Conservation (phyloP, 1,284 basidiomycete genomes). For the Bjerkandera adusta region DNA sequence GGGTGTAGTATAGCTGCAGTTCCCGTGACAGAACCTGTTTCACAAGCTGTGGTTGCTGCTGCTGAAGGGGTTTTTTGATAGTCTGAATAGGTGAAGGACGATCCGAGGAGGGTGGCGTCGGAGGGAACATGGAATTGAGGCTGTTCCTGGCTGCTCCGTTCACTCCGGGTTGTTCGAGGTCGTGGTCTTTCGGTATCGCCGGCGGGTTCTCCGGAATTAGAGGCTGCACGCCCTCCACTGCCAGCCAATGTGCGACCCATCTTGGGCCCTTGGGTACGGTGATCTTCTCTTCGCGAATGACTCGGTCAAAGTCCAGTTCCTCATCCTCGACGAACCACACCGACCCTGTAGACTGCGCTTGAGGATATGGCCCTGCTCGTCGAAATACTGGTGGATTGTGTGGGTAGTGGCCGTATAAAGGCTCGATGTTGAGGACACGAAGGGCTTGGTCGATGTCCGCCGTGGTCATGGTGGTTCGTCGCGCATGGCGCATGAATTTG, state of each 20-base stretch:
- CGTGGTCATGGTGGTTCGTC: slow-evolving; percentile 84
- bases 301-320: slow-evolving; percentile 94
- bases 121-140: slow-evolving; percentile 29
- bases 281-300: slow-evolving; percentile 82
- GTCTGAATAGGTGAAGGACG: slow-evolving; percentile 32
- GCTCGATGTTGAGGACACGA: slow-evolving; percentile 92
- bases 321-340: slow-evolving; percentile 96
- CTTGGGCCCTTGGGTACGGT: slow-evolving; percentile 72
- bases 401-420: slow-evolving; percentile 76
- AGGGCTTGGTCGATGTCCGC: slow-evolving; percentile 93
- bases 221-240: slow-evolving; percentile 97
- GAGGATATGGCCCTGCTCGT: slow-evolving; percentile 66
- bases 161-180: slow-evolving; percentile 32
- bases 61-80: slow-evolving; percentile 47
- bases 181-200: slow-evolving; percentile 60
- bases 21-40: slow-evolving; percentile 95
- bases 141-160: slow-evolving; percentile 18
- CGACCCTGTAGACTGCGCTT: slow-evolving; percentile 54
- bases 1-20: slow-evolving; percentile 92
- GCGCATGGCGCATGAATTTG: slow-evolving; percentile 94
- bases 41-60: slow-evolving; percentile 67
- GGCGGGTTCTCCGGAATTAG: slow-evolving; percentile 96
- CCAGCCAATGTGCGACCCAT: slow-evolving; percentile 95
- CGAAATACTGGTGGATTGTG: slow-evolving; percentile 74
- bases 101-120: slow-evolving; percentile 30